Conservation (phyloP, 2,329 filamentous ascomycete genomes). For the Claviceps digitariae region DNA sequence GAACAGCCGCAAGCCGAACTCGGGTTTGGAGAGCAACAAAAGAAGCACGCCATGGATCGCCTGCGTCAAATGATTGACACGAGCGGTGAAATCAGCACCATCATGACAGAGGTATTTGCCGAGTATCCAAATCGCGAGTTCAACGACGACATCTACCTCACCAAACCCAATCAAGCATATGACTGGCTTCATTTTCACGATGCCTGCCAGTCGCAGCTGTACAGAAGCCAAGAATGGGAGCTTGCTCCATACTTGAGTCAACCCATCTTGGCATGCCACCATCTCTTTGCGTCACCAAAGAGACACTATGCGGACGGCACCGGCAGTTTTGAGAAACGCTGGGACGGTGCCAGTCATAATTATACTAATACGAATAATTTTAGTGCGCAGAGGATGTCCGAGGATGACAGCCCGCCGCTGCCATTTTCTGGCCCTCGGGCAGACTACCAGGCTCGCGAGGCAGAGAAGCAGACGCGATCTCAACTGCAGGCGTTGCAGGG, state of each 20-base stretch:
- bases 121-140: slow-evolving; percentile 78
- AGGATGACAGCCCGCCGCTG: slow-evolving; percentile 38
- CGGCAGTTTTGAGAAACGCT: slow-evolving; percentile 28
- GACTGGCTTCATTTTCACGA: slow-evolving; percentile 97
- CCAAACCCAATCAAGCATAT: slow-evolving; percentile 76
- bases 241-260: slow-evolving; percentile 76
- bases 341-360: slow-evolving; percentile 19
- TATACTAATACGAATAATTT: too few species aligned
- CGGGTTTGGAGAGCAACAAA: slow-evolving; percentile 58
- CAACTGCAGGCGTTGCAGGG: slow-evolving; percentile 61
- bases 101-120: slow-evolving; percentile 72
- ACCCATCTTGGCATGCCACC: slow-evolving; percentile 77
- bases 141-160: slow-evolving; percentile 84
- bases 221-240: slow-evolving; percentile 84
- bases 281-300: slow-evolving; percentile 69
- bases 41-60: slow-evolving; percentile 58
- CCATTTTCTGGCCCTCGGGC: slow-evolving; percentile 76
- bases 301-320: slow-evolving; percentile 28
- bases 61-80: slow-evolving; percentile 66
- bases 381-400: slow-evolving; percentile 21
- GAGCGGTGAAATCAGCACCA: slow-evolving; percentile 63
- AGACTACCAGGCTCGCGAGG: slow-evolving; percentile 69
- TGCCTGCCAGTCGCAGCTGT: slow-evolving; percentile 62
- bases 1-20: slow-evolving; percentile 47
- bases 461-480: slow-evolving; percentile 63